Conservation (phyloP, 768 basidiomycete species). For the Podaxis pistillaris region DNA sequence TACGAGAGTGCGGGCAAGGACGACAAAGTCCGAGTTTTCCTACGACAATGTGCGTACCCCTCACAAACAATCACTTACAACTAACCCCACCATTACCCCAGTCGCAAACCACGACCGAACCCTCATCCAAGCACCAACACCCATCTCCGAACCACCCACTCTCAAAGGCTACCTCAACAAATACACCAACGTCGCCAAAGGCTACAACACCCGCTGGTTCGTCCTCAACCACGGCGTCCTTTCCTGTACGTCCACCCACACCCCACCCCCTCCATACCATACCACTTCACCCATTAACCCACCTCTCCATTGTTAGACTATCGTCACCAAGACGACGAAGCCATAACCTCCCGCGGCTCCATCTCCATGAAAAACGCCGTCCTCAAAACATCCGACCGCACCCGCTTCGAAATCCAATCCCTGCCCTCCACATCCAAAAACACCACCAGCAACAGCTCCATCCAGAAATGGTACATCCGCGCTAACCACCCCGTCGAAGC, state of each 20-base stretch:
- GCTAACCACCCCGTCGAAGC: constrained; percentile 90
- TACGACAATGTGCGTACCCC: constrained; percentile 70
- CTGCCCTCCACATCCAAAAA: constrained; percentile 33
- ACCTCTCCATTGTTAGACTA: constrained; percentile 53
- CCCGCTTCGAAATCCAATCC: constrained; percentile 83
- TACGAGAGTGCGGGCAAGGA: constrained; percentile 73
- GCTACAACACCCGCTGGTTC: constrained; percentile 91
- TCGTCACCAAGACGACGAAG: constrained; percentile 88
- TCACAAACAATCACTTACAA: not conserved
- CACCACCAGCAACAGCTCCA: constrained; percentile 39
- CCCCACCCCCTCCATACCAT: not conserved
- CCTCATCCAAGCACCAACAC: constrained; percentile 48
- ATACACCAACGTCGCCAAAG: constrained; percentile 89
- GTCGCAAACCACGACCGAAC: constrained; percentile 81
- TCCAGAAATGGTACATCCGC: constrained; percentile 80
- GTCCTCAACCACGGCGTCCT: constrained; percentile 82
- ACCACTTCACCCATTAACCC: not conserved
- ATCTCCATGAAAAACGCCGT: constrained; percentile 83
- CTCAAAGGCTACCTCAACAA: constrained; percentile 85
- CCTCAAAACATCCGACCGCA: constrained; percentile 57
- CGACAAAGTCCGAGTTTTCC: constrained; percentile 77
- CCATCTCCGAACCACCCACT: constrained; percentile 51
- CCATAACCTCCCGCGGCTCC: constrained; percentile 79
- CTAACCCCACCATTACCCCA: not conserved
- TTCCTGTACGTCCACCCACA: constrained; percentile 58